phyloP scores from a whole-genome alignment of 2,329 filamentous ascomycete species.

The Bipolaris bicolor region DNA sequence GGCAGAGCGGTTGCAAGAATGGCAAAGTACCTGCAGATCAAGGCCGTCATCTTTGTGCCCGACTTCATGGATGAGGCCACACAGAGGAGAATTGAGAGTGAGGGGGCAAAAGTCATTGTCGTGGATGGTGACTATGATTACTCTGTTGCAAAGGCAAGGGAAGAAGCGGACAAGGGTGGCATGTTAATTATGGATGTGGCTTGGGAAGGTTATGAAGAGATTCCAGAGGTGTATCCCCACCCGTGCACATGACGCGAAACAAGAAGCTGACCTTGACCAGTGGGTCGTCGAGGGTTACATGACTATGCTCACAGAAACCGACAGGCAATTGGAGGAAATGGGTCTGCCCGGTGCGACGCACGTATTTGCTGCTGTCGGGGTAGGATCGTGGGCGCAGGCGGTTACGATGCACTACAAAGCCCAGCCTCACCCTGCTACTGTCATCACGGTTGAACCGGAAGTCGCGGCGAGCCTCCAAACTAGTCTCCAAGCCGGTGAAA shows the following conservation, averaged over 20 bases:
- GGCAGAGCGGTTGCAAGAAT: conserved; percentile 75
- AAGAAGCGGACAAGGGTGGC: conserved; percentile 50
- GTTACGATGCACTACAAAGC: conserved; percentile 70
- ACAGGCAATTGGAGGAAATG: conserved; percentile 62
- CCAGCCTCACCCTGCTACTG: conserved; percentile 37
- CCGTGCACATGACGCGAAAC: not conserved
- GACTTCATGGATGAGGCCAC: conserved; percentile 62
- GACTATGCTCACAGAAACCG: conserved; percentile 73
- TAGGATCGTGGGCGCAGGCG: conserved; percentile 74
- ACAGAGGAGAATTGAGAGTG: conserved; percentile 60
- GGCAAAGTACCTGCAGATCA: conserved; percentile 64
- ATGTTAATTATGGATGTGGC: conserved; percentile 73
- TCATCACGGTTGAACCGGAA: conserved; percentile 75
- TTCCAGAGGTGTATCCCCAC: conserved; percentile 60
- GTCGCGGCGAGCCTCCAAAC: conserved; percentile 64
- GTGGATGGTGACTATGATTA: conserved; percentile 69
- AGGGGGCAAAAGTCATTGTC: conserved; percentile 66
- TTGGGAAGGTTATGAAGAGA: conserved; percentile 68
- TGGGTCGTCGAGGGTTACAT: conserved; percentile 81
- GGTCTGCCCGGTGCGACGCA: conserved; percentile 51
- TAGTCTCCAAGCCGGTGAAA: conserved; percentile 58
- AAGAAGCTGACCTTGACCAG: conserved; percentile 34
- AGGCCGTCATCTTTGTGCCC: conserved; percentile 68
- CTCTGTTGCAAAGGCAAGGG: conserved; percentile 59
- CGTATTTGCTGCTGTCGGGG: conserved; percentile 71